Conservation (phyloP, 208 protist genomes). For the Jaenimonas drosophilae region DNA sequence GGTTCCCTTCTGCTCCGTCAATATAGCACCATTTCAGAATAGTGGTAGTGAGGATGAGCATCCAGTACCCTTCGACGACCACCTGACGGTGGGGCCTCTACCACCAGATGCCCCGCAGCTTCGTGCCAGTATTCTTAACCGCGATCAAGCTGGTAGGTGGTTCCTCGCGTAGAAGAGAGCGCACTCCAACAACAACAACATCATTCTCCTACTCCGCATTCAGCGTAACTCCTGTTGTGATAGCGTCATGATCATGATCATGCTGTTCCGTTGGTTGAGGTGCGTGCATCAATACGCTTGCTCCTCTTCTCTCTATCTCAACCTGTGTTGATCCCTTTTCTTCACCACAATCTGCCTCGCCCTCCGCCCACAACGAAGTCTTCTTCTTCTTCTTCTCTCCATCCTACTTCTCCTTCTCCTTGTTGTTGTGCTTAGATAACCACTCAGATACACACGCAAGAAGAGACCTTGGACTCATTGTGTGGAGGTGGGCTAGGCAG, state of each 20-base stretch:
- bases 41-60: background rate
- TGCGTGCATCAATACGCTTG: no score
- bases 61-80: constrained; percentile 16
- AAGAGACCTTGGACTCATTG: no score
- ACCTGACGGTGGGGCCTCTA: constrained; percentile 16
- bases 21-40: constrained; percentile 12
- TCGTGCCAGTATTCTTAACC: constrained; percentile 20
- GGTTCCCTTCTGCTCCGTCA: constrained; percentile 21
- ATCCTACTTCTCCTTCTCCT: background rate
- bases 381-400: constrained; percentile 1
- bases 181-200: no score
- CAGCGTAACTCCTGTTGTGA: background rate
- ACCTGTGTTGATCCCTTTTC: constrained; percentile 4
- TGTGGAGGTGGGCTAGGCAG: no score
- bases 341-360: constrained; percentile 1
- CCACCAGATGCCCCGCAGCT: no score
- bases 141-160: constrained; percentile 22
- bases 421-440: constrained; percentile 2
- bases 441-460: background rate
- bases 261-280: no score
- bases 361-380: no score
- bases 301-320: constrained; percentile 6
- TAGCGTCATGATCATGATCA: background rate
- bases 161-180: constrained; percentile 22
- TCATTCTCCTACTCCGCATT: no score